A percentile compares a stretch with the other conserved stretches of the same genome.
Evolutionary conservation across 2,329 filamentous ascomycete genomes (phyloP).

Genomic region (Aspergillus amoenus): DNA sequence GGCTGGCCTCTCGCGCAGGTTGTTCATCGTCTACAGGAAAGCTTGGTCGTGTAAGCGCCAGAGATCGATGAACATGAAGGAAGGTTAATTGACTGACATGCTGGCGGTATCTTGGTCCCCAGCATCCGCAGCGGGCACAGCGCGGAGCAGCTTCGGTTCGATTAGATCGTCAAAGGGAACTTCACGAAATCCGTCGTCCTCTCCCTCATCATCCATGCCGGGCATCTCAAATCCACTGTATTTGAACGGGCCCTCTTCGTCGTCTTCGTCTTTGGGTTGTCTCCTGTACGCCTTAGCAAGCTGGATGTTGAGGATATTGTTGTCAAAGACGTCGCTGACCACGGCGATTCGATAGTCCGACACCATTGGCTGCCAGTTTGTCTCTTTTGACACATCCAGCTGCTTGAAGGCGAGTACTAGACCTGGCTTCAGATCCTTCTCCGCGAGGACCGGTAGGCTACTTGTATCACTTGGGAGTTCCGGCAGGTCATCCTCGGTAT

Average conservation of each 20-base stretch:
- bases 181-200: conserved; percentile 61
- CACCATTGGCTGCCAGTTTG: conserved; percentile 48
- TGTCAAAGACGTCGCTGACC: conserved; percentile 57
- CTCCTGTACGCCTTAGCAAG: conserved; percentile 69
- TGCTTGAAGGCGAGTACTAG: conserved; percentile 49
- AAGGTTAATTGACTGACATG: conserved; percentile 40
- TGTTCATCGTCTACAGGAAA: conserved; percentile 26
- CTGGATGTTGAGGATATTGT: conserved; percentile 57
- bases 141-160: conserved; percentile 65
- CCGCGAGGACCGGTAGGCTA: conserved; percentile 50
- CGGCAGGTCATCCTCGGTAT: conserved; percentile 51
- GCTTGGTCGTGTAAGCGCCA: conserved; percentile 33
- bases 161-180: conserved; percentile 63
- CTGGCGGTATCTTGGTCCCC: conserved; percentile 33
- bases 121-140: conserved; percentile 31
- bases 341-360: conserved; percentile 64
- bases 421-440: conserved; percentile 34
- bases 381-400: conserved; percentile 47
- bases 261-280: conserved; percentile 47
- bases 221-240: conserved; percentile 79
- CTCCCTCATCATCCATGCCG: conserved; percentile 56
- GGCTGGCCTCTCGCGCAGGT: conserved; percentile 22
- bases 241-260: conserved; percentile 62
- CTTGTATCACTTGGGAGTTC: conserved; percentile 61
- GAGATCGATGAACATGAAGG: conserved; percentile 19